Percentiles rank a stretch among this genome's conserved stretches.
phyloP scores from a whole-genome alignment of 106 monocot species.

The Platanthera zijinensis region DNA sequence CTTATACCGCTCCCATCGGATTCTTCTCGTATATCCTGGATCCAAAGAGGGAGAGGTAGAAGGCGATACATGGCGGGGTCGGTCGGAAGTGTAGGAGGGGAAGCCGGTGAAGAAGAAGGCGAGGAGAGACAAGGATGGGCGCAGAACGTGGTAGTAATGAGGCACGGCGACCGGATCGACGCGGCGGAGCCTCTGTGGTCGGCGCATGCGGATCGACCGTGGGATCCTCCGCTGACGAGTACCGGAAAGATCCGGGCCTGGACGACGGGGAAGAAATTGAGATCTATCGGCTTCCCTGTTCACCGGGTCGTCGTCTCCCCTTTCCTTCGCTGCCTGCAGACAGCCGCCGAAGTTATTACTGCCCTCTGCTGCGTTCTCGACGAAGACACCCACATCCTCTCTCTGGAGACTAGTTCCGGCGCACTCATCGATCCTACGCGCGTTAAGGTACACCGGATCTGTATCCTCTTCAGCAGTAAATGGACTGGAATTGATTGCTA shows the following conservation, averaged over 20 bases:
- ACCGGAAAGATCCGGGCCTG: constrained; percentile 57
- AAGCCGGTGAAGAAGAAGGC: background rate
- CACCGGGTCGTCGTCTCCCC: constrained; percentile 76
- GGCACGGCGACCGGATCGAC: constrained; percentile 83
- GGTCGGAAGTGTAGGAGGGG: background rate
- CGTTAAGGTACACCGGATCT: constrained; percentile 47
- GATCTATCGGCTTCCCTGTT: constrained; percentile 34
- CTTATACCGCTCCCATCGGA: background rate
- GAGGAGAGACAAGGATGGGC: background rate
- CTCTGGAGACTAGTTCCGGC: constrained; percentile 32
- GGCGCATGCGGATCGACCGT: constrained; percentile 35
- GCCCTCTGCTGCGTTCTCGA: constrained; percentile 51
- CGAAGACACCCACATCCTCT: constrained; percentile 20
- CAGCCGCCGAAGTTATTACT: constrained; percentile 49
- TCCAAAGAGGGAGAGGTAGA: background rate
- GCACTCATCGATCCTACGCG: constrained; percentile 48
- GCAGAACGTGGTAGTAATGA: constrained; percentile 72
- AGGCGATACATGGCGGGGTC: background rate
- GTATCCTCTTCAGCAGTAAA: background rate
- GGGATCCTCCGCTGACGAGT: constrained; percentile 76
- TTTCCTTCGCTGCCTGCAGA: constrained; percentile 87
- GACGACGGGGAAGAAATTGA: constrained; percentile 48
- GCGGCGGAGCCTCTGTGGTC: constrained; percentile 48
- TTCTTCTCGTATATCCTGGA: background rate
- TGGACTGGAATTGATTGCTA: background rate